These are phyloP conservation scores for Microbotryum lychnidis-dioicae DNA, from an alignment of 1,284 basidiomycete genomes.

Conservation along the genomic window DNA sequence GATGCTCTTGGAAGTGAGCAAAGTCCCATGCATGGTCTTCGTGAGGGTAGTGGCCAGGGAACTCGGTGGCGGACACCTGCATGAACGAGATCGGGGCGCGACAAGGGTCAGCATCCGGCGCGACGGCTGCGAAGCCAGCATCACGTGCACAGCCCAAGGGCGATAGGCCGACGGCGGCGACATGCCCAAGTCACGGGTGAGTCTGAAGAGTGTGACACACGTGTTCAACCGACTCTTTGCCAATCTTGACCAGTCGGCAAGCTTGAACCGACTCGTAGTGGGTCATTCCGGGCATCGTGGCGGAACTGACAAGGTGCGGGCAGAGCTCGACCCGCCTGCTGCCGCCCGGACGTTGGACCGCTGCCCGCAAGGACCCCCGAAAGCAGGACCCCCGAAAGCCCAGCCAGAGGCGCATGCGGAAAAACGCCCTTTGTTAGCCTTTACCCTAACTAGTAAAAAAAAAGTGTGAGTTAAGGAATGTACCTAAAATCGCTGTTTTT, in stretches of 20 bases:
- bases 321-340: not conserved
- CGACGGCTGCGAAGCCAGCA: not conserved
- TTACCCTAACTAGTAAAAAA: too few species aligned
- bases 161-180: not conserved
- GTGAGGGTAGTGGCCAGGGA: conserved; percentile 72
- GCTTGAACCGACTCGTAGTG: not conserved
- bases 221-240: conserved; percentile 30
- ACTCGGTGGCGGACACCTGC: conserved; percentile 73
- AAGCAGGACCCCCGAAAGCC: too few species aligned
- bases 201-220: conserved; percentile 8
- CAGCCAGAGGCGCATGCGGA: too few species aligned
- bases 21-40: conserved; percentile 80
- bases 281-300: conserved; percentile 1
- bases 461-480: too few species aligned
- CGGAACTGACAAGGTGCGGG: not conserved
- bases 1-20: conserved; percentile 63
- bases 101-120: not conserved
- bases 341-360: too few species aligned
- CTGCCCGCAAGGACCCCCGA: too few species aligned
- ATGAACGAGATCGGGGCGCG: not conserved
- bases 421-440: too few species aligned
- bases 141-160: not conserved
- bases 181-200: not conserved
- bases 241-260: conserved; percentile 23
- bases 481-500: too few species aligned